Evolutionary conservation across 2,329 filamentous ascomycete genomes (phyloP), one percentile per base, ranked within the genome.

Genomic region (Phialophora expanda): DNA sequence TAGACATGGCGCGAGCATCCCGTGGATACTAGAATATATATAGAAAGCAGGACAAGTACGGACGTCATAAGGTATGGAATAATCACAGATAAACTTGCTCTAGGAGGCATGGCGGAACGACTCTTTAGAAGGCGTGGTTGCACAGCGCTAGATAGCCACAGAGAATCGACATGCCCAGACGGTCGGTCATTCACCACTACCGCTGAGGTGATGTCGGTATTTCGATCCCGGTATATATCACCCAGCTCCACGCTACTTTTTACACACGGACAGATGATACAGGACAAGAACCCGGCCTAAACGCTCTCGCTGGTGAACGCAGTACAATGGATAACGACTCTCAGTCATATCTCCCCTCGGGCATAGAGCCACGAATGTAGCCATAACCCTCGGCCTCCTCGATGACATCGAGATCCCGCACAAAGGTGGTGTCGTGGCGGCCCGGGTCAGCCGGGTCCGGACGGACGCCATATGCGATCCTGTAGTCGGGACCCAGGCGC

Each of bases 311-410:
- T 44, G 38, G 14, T 44, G n/a, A n/a, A n/a, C 38, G 38, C 38
- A n/a, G 20, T n/a, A 20, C 38, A 8, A 7, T 50, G 38, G 20
- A 28, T 6, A 50, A 32, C 14, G 20, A 5, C 14, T n/a, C 20
- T 62, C 59, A 68, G 17, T 68, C 66, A 53, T 68, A 68, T 48
- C 66, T 56, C 30, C 66, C 66, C 38, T 61, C 60, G 3, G 66
- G 66, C 62, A 65, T 62, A 9, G 22, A 28, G 2, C 66, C 66
- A 38, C 62, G 57, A 12, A 68, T 65, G 17, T 68, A 65, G 8
- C 66, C 66, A 56, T 26, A 63, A 5, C 67, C 67, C 32, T 69
- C 67, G 30, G 22, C 20, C 57, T 69, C 61, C 30, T 62, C 57
- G 38, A 69, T 61, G 20, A 67, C 22, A 38, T 55, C 67, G 17